Evolutionary conservation across 148 eudicot genomes (phyloP), one percentile per base, ranked within the genome.

Genomic region (Persicaria tinctoria): DNA sequence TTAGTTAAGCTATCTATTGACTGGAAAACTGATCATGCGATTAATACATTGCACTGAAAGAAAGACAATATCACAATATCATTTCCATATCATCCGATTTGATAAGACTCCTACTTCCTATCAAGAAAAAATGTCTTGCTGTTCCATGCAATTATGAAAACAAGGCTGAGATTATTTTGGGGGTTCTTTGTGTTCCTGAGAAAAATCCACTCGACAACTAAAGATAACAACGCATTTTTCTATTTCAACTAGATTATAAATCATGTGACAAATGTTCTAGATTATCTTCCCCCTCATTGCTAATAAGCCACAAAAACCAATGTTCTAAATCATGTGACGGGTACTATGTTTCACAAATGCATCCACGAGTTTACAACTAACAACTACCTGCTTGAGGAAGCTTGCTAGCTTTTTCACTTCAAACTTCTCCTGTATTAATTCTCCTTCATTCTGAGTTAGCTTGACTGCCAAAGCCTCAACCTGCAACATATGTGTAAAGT

Each of bases 401-500:
- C 83, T 90, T 8, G 86, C 87, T 53, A 95, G 87, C 85, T 89
- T 92, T 79, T 92, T 95, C 80, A 95, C 97, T 86, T 92, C 98
- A 79, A 90, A 95, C 80, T 90, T 92, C 86, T 95, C 98, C 77
- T 95, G 98, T 70, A 95, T 90, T 48, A 95, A 82, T 74, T 95
- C 98, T 77, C 98, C 98, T 84, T 95, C 98, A 38, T 92, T 84
- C 74, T 92, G 97, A 55, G 98, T 95, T 77, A 95, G 80, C 80
- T 95, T 87, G 18, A 95, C 93, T 32, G 98, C 98, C 91, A 95
- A 89, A 76, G 94, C 94, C 79, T 95, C 99, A 64, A 95, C 99
- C 99, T 95, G 85, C 51, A 77, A 48, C 73, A 76, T 77, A 23
- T 73, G 75, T 69, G 57, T 53, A 66, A 27, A 18, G 51, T 74